Conservation (phyloP, 495 filamentous ascomycete genomes). For the Letharia lupina region DNA sequence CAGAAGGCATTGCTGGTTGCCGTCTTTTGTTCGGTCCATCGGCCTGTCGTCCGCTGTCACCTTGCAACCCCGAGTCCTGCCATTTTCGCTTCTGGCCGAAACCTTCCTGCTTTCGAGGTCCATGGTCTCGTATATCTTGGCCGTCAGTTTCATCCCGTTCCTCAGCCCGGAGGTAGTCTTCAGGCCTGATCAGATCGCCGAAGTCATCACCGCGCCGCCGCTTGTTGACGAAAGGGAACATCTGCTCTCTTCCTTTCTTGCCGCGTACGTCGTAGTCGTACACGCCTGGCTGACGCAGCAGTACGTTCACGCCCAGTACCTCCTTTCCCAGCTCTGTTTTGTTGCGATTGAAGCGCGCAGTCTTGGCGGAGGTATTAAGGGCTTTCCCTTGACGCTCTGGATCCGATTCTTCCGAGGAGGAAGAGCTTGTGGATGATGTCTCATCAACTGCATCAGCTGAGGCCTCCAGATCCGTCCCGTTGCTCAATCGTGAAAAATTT, state of each 20-base stretch:
- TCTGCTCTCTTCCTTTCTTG: conserved; percentile 85
- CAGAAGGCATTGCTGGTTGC: conserved; percentile 36
- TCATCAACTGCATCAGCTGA: conserved; percentile 78
- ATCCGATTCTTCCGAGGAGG: conserved; percentile 80
- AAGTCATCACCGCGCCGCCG: conserved; percentile 81
- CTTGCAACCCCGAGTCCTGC: conserved; percentile 52
- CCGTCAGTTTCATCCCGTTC: conserved; percentile 77
- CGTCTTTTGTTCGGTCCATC: conserved; percentile 40
- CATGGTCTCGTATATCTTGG: conserved; percentile 42
- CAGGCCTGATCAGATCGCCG: conserved; percentile 84
- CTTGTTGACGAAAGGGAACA: conserved; percentile 80
- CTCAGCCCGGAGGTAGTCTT: conserved; percentile 90
- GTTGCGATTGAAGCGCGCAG: conserved; percentile 70
- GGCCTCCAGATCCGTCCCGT: conserved; percentile 54
- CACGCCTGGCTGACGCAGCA: conserved; percentile 77
- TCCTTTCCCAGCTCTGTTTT: conserved; percentile 75
- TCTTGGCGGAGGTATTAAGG: conserved; percentile 73
- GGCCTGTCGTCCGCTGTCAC: conserved; percentile 33
- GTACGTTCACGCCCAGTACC: conserved; percentile 82
- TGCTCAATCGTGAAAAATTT: conserved; percentile 60
- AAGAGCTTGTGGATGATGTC: conserved; percentile 65
- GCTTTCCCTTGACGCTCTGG: conserved; percentile 86
- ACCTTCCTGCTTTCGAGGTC: conserved; percentile 44
- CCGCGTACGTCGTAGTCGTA: conserved; percentile 90
- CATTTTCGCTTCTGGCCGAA: conserved; percentile 92